These are phyloP conservation scores for Chytridium lagenaria DNA, from an alignment of 371 early-diverging fungal genomes.

Conservation along the genomic window DNA sequence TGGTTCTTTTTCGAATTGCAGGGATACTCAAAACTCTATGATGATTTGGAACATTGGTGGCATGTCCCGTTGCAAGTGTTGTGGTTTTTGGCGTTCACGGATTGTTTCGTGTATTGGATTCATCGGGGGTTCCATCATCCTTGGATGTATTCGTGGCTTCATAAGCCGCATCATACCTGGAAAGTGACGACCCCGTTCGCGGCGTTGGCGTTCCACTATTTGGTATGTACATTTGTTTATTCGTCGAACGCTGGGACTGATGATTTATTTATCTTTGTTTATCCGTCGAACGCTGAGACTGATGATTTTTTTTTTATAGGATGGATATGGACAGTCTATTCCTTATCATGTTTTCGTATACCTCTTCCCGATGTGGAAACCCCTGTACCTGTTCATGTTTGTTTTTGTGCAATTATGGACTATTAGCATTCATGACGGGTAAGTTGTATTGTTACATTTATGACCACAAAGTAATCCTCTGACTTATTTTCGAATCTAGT, in stretches of 20 bases:
- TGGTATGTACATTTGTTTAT: constrained; percentile 46
- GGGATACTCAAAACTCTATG: constrained; percentile 84
- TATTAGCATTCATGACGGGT: constrained; percentile 94
- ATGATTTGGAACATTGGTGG: constrained; percentile 66
- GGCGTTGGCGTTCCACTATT: constrained; percentile 93
- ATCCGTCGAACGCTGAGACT: not conserved
- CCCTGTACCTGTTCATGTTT: constrained; percentile 82
- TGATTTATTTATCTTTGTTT: constrained; percentile 4
- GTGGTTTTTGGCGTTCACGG: constrained; percentile 88
- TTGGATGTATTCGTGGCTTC: constrained; percentile 80
- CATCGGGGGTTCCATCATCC: constrained; percentile 92
- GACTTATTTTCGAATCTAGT: constrained; percentile 37
- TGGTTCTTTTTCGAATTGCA: constrained; percentile 88
- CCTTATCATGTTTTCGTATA: constrained; percentile 94
- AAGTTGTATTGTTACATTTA: constrained; percentile 14
- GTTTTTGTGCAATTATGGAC: constrained; percentile 94
- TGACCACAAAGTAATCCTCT: not conserved
- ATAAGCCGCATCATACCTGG: constrained; percentile 86
- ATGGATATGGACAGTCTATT: constrained; percentile 91
- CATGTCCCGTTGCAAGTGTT: constrained; percentile 70
- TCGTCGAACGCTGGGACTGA: not conserved
- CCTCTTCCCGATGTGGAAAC: constrained; percentile 89
- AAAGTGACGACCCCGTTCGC: constrained; percentile 93
- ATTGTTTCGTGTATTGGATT: constrained; percentile 93
- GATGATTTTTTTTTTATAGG: constrained; percentile 46